Base-by-base conservation (phyloP, 2,329 filamentous ascomycete species). In the Botrytis pseudocinerea region DNA sequence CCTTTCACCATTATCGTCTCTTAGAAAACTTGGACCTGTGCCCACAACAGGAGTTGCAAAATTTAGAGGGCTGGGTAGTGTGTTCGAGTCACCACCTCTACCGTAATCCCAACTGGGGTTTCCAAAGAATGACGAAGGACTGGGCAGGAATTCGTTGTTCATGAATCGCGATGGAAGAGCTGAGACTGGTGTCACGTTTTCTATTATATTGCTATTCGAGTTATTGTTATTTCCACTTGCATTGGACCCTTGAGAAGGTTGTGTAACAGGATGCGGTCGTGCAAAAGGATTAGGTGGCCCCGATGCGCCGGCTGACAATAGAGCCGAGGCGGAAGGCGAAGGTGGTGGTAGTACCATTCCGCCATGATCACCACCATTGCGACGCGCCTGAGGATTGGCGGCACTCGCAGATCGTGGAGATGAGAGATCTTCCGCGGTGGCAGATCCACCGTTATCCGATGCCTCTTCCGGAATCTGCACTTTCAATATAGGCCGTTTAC, bases 231-330 rank as follows among this genome's bases (percentile, higher is more conserved):
- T 84, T 18, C 82, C 82, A 81, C 60, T 83, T 28, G 72, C 64
- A 70, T 78, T 79, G 44, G 76, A 76, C 40, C 75, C 77, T 9
- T 74, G 83, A 78, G 77, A 80, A 78, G 79, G 83, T 60, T 84
- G 83, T 78, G 87, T 89, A 73, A 89, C 86, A 42, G 94, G 93
- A 7, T 91, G 94, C 40, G 95, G 96, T 60, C 95, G 88, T 12
- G 96, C 96, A 82, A 98, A 99, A 0, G 96, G 96, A 81, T 99
- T 99, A 2, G 94, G 94, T 22, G 96, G 96, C 0, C 96, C 96
- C 54, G 91, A 92, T 14, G 96, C 95, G 59, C 96, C 96, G 0
- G 96, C 96, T 65, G 94, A 97, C 72, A 98, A 85, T 10, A 98
- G 86, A 3, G 94, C 90, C 35, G 92, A 92, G 46, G 77, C 78